Base-by-base conservation (phyloP, 192 early-diverging fungal species). In the Polychytrium aggregatum region DNA sequence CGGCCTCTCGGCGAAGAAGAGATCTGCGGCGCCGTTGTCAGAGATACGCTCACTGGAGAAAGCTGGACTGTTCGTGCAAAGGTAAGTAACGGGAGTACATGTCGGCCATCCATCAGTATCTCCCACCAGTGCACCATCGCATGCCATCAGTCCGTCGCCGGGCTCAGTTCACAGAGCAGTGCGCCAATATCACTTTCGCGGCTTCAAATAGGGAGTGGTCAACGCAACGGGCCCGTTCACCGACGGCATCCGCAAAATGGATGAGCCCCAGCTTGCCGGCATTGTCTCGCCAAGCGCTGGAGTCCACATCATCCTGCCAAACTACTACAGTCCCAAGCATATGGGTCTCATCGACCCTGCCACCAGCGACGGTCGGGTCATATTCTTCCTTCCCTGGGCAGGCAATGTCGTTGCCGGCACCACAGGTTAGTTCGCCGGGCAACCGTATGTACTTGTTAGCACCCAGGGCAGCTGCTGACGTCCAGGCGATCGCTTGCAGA, bases 321-420 rank as follows among this genome's bases (percentile, higher is more conserved):
- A 82, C 71, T 97, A 97, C 71, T 94, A 87, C 50, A 85, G 84
- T 49, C 93, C 91, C 38, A 71, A 84, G 27, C 82, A 87, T 64
- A 93, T 94, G 88, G 93, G 93, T 46, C 67, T 97, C 55, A 66
- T 97, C 55, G 93, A 97, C 64, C 93, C 93, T 14, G 71, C 77
- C 18, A 97, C 93, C 1, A 85, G 80, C 54, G 91, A 97, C 63
- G 90, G 90, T 1, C 84, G 93, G 53, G 91, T 97, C 24, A 92
- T 97, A 47, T 97, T 92, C 76, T 93, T 97, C 60, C 58, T 97
- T 55, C 93, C 93, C 3, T 97, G 93, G 93, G 85, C 93, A 62
- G 93, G 93, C 48, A 88, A 83, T 64, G 83, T 85, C 16, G 90
- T 97, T 59, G 93, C 89, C 11, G 93, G 93, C 27, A 97, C 93